Conservation (phyloP, 805 yeast species). For the Helenozyma baotianmanensis region DNA sequence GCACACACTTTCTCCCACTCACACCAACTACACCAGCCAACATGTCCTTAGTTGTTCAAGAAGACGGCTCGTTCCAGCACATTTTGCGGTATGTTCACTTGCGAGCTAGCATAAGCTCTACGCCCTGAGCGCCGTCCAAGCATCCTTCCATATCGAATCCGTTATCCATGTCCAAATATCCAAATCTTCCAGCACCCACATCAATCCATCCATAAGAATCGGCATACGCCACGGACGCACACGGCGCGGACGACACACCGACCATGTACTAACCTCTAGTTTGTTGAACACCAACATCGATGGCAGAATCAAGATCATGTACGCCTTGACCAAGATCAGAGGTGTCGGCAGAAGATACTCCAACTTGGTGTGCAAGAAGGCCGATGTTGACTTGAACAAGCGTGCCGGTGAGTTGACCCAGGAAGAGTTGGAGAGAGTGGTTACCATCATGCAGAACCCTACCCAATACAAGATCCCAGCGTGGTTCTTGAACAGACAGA, state of each 20-base stretch:
- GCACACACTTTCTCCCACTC: constrained; percentile 11
- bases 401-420: constrained; percentile 99
- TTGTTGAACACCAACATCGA: constrained; percentile 99
- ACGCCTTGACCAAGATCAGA: constrained; percentile 99
- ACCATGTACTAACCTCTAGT: constrained; percentile 42
- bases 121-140: too few relatives aligned
- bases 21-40: constrained; percentile 28
- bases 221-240: too few relatives aligned
- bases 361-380: constrained; percentile 99
- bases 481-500: constrained; percentile 97
- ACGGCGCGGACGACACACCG: too few relatives aligned
- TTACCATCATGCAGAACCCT: constrained; percentile 99
- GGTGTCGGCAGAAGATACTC: constrained; percentile 99
- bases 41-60: constrained; percentile 98
- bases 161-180: too few relatives aligned
- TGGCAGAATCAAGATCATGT: constrained; percentile 99
- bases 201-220: too few relatives aligned
- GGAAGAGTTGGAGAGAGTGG: constrained; percentile 99
- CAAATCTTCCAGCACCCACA: too few relatives aligned
- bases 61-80: constrained; percentile 99
- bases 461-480: constrained; percentile 98
- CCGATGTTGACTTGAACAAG: constrained; percentile 96
- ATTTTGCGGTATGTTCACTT: constrained; percentile 86
- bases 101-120: not conserved
- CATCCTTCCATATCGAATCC: too few relatives aligned